These are phyloP conservation scores for Phytophthora meadii DNA, from an alignment of 352 stramenopile genomes.

Conservation along the genomic window DNA sequence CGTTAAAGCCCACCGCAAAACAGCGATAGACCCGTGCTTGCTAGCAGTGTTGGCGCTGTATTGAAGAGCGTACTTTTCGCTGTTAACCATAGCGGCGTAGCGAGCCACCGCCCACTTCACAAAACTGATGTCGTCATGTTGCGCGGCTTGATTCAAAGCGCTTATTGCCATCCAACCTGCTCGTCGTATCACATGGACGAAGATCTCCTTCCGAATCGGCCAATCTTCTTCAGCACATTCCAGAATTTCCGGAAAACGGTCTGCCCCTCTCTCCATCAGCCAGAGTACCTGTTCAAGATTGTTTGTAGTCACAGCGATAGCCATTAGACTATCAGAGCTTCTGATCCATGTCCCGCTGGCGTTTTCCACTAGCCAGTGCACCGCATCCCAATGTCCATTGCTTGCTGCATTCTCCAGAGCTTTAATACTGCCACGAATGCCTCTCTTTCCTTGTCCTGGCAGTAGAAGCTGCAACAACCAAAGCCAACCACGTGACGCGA, in stretches of 20 bases:
- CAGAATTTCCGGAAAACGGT: no score
- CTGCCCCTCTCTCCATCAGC: no score
- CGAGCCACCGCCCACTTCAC: background rate
- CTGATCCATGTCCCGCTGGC: no score
- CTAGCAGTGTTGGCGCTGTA: background rate
- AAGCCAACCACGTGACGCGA: conserved; percentile 1
- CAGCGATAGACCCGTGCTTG: background rate
- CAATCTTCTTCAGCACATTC: background rate
- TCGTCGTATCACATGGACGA: background rate
- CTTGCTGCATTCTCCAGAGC: background rate
- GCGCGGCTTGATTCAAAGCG: background rate
- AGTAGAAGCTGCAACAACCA: background rate
- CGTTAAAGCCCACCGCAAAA: background rate
- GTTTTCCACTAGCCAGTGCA: background rate
- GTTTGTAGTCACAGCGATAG: no score
- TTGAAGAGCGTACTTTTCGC: background rate
- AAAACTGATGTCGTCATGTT: background rate
- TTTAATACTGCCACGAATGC: background rate
- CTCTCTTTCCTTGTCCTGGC: background rate
- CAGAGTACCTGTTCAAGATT: no score
- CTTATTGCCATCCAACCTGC: background rate
- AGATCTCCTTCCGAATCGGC: background rate
- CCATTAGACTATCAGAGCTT: background rate
- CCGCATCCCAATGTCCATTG: background rate
- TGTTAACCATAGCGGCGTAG: no score